phyloP scores from a whole-genome alignment of 2,329 filamentous ascomycete species.

The Diaporthe helianthi region DNA sequence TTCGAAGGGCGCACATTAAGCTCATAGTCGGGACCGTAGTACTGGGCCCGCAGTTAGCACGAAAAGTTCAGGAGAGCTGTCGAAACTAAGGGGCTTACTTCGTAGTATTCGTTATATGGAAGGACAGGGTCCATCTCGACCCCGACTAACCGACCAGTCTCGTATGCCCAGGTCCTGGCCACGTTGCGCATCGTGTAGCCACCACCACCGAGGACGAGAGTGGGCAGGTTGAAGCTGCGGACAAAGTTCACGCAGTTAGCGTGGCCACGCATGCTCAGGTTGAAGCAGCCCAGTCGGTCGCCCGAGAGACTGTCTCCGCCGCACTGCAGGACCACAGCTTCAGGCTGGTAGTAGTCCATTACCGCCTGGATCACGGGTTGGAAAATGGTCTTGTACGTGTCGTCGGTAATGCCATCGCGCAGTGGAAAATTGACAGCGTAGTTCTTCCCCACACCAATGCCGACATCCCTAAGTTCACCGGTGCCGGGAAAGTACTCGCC shows the following conservation, averaged over 20 bases:
- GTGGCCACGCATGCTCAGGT: slow-evolving; percentile 95
- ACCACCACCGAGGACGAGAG: slow-evolving; percentile 92
- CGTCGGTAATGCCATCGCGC: slow-evolving; percentile 89
- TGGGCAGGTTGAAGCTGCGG: slow-evolving; percentile 82
- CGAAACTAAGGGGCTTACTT: slow-evolving; percentile 52
- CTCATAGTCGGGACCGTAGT: slow-evolving; percentile 90
- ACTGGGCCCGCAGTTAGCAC: slow-evolving; percentile 57
- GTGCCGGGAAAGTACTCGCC: slow-evolving; percentile 96
- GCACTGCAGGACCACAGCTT: slow-evolving; percentile 94
- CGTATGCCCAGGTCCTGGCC: slow-evolving; percentile 94
- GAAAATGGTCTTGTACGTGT: slow-evolving; percentile 89
- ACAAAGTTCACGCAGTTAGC: slow-evolving; percentile 93
- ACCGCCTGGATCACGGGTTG: slow-evolving; percentile 87
- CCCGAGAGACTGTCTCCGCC: slow-evolving; percentile 94
- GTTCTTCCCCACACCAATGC: slow-evolving; percentile 86
- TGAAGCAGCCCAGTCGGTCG: slow-evolving; percentile 95
- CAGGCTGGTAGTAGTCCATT: slow-evolving; percentile 86
- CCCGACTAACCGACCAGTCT: slow-evolving; percentile 88
- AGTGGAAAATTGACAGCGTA: slow-evolving; percentile 92
- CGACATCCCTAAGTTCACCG: slow-evolving; percentile 84
- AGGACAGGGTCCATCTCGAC: slow-evolving; percentile 82
- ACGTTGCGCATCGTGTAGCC: slow-evolving; percentile 98
- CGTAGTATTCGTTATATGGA: slow-evolving; percentile 96
- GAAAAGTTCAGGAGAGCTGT: not conserved
- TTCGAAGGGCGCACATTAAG: slow-evolving; percentile 89